Evolutionary conservation across 495 filamentous ascomycete genomes (phyloP).

Genomic region (Opeltia flavorubescens): DNA sequence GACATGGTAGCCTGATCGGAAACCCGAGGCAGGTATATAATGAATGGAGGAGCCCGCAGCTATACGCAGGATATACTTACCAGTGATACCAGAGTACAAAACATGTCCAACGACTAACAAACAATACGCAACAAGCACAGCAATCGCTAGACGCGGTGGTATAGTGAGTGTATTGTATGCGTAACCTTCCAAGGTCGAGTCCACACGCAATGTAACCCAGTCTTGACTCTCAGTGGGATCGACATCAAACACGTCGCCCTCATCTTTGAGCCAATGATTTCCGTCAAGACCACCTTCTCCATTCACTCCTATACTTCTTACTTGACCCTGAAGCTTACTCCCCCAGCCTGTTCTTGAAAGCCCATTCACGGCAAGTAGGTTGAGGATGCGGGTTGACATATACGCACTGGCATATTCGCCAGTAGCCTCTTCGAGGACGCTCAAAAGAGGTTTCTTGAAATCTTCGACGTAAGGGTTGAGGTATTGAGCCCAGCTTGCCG

Average conservation of each 20-base stretch:
- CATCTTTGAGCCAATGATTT: not conserved
- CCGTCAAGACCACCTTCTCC: slow-evolving; percentile 15
- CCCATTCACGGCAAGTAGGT: not conserved
- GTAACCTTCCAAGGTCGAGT: slow-evolving; percentile 7
- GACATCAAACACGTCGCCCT: slow-evolving; percentile 2
- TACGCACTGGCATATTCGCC: too few species aligned
- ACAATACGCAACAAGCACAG: slow-evolving; percentile 3
- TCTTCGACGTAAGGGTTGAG: not conserved
- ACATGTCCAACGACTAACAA: slow-evolving; percentile 5
- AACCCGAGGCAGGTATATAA: too few species aligned
- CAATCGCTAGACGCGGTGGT: slow-evolving; percentile 7
- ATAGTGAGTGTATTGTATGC: slow-evolving; percentile 6
- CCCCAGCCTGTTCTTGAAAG: not conserved
- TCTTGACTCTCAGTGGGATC: slow-evolving; percentile 6
- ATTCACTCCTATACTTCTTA: slow-evolving; percentile 15
- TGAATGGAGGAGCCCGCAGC: too few species aligned
- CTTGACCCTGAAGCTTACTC: slow-evolving; percentile 17
- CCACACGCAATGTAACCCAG: slow-evolving; percentile 10
- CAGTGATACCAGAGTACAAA: slow-evolving; percentile 5
- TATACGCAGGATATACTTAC: slow-evolving; percentile 3
- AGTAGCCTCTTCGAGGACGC: not conserved
- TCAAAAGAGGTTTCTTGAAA: not conserved
- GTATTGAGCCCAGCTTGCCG: not conserved
- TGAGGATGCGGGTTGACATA: not conserved
- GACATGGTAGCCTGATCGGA: too few species aligned